Base-by-base conservation (phyloP, 148 eudicot species). In the Heliosperma pusillum region DNA sequence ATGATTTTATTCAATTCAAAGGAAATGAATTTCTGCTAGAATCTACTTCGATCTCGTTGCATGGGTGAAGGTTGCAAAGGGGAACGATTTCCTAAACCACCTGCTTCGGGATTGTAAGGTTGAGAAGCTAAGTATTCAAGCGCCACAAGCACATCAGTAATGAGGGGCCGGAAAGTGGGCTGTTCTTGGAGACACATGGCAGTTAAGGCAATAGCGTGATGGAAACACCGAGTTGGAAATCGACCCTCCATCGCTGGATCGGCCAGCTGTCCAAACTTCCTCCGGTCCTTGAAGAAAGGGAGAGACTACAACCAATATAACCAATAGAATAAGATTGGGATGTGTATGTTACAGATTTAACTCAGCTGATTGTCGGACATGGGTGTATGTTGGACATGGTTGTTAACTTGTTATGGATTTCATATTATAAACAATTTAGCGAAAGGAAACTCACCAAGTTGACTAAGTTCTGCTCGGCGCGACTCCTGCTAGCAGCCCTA, bases 151-250 rank as follows among this genome's bases (percentile, higher is more conserved):
- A 91, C 84, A 72, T 91, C 93, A 16, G 77, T 77, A 57, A 91
- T 91, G 73, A 77, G 73, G 56, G 97, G 97, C 12, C 97, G 88
- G 71, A 71, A 81, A 47, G 73, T 53, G 22, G 97, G 83, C 72
- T 83, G 82, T 79, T 91, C 93, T 70, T 86, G 89, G n/a, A 89
- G 86, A 78, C 97, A 89, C 89, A 87, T 91, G 64, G 86, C 85
- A 29, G 88, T 76, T 20, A 91, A 78, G n/a, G 89, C 89, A 8
- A 91, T 79, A 5, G 87, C 87, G 62, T 87, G 89, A 60, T 87
- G 86, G 63, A 87, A 66, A 73, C 84, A 80, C 10, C 89, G 85
- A 8, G 27, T 15, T 11, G 89, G 84, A 72, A 72, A 82, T 8
- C 58, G 83, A 26, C 91, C 89, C 69, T 76, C 80, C 69, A 91